phyloP scores from a whole-genome alignment of 2,329 filamentous ascomycete genomes.

The Trichoderma polysporum region DNA sequence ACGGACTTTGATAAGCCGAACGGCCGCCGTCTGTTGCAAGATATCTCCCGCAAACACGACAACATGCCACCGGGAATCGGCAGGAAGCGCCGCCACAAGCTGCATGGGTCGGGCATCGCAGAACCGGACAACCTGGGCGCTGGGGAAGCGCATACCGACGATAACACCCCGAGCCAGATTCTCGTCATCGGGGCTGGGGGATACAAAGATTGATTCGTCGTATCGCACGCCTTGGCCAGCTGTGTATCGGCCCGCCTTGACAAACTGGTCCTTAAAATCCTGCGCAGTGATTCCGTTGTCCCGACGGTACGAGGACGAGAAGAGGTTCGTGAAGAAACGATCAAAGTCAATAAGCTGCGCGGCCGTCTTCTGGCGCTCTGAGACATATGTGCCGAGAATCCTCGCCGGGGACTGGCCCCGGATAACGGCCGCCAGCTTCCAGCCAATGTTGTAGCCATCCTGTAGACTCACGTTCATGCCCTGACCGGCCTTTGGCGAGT shows the following conservation, averaged over 20 bases:
- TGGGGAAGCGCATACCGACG: neutral
- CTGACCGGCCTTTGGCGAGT: neutral
- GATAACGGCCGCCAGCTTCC: neutral
- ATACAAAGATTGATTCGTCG: neutral
- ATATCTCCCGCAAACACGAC: neutral
- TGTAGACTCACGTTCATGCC: neutral
- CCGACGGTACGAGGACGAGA: neutral
- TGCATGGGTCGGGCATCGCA: neutral
- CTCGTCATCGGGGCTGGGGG: neutral
- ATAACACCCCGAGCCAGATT: neutral
- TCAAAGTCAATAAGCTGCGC: neutral
- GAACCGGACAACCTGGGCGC: slow-evolving; percentile 2
- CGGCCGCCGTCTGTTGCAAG: neutral
- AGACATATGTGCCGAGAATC: neutral
- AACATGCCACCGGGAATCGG: slow-evolving; percentile 1
- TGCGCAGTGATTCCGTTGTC: neutral
- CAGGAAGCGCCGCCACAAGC: neutral
- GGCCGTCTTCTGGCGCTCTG: neutral
- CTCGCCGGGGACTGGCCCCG: neutral
- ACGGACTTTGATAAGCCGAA: neutral
- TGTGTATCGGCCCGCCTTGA: neutral
- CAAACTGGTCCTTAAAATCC: neutral
- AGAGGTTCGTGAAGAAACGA: neutral
- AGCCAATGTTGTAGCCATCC: slow-evolving; percentile 2
- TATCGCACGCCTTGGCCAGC: slow-evolving; percentile 4